These are phyloP conservation scores for Kluyveromyces aestuarii DNA, from an alignment of 805 yeast species.

Conservation along the genomic window DNA sequence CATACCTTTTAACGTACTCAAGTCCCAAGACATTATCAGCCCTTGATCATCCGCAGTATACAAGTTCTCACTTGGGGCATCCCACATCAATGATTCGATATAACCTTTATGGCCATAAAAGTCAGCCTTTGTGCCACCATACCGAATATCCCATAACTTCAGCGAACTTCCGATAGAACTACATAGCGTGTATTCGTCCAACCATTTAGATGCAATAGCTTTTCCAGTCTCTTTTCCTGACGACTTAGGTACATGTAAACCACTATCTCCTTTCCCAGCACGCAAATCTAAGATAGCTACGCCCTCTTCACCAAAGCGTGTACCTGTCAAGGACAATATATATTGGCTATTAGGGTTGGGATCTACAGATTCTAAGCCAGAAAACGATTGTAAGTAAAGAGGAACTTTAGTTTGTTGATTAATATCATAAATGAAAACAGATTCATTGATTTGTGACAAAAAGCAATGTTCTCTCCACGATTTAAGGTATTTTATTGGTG, in stretches of 20 bases:
- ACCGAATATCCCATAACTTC: conserved; percentile 21
- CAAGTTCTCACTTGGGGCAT: conserved; percentile 8
- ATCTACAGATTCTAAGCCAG: conserved; percentile 17
- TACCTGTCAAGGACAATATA: conserved; percentile 41
- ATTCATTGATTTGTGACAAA: conserved; percentile 56
- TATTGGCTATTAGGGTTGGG: conserved; percentile 31
- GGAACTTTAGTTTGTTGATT: conserved; percentile 37
- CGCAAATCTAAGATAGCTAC: conserved; percentile 67
- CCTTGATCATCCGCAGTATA: conserved; percentile 18
- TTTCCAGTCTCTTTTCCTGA: conserved; percentile 3
- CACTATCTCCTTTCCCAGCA: conserved; percentile 19
- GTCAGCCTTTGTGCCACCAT: conserved; percentile 12
- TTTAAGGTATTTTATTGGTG: conserved; percentile 15
- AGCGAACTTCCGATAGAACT: conserved; percentile 14
- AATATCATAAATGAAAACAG: conserved; percentile 70
- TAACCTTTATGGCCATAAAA: conserved; percentile 18
- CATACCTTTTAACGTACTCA: conserved; percentile 7
- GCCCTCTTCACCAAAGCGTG: conserved; percentile 65
- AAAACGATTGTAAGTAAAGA: conserved; percentile 16
- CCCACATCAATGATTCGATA: conserved; percentile 11
- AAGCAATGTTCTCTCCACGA: conserved; percentile 24
- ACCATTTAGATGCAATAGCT: conserved; percentile 16
- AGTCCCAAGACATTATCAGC: conserved; percentile 20
- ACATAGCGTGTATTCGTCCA: conserved; percentile 16
- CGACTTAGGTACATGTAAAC: conserved; percentile 16